phyloP scores from a whole-genome alignment of 371 early-diverging fungal species.

The Batkoa obscura region DNA sequence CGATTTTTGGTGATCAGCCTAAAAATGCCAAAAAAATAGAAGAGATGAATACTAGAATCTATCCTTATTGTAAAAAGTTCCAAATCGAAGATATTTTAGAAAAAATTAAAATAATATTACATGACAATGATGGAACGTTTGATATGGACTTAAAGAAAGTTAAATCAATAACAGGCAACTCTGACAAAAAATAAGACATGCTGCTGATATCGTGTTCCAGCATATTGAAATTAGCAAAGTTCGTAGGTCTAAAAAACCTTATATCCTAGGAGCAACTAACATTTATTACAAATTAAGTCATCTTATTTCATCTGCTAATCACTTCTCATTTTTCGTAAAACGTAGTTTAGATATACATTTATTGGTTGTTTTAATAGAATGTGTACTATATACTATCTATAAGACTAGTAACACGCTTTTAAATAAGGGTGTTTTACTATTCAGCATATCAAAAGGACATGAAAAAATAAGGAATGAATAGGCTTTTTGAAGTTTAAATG shows the following conservation, averaged over 20 bases:
- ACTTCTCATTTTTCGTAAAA: background rate
- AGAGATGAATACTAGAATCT: background rate
- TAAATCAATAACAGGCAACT: background rate
- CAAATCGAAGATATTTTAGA: background rate
- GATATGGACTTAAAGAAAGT: background rate
- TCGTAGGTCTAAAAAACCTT: background rate
- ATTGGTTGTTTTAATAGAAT: background rate
- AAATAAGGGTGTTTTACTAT: background rate
- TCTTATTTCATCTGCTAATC: background rate
- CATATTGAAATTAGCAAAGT: background rate
- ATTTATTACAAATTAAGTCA: background rate
- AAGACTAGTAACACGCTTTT: background rate
- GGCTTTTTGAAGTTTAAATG: no score
- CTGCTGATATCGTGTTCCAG: background rate
- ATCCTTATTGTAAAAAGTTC: background rate
- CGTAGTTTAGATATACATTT: background rate
- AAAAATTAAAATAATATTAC: background rate
- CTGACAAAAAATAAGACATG: background rate
- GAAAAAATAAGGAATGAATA: no score
- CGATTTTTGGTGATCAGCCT: background rate
- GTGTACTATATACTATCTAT: background rate
- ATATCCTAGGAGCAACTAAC: background rate
- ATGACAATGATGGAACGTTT: background rate
- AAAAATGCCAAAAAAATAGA: background rate
- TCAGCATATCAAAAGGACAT: no score